Conservation (phyloP, 2,329 filamentous ascomycete genomes). For the Aspergillus piperis region DNA sequence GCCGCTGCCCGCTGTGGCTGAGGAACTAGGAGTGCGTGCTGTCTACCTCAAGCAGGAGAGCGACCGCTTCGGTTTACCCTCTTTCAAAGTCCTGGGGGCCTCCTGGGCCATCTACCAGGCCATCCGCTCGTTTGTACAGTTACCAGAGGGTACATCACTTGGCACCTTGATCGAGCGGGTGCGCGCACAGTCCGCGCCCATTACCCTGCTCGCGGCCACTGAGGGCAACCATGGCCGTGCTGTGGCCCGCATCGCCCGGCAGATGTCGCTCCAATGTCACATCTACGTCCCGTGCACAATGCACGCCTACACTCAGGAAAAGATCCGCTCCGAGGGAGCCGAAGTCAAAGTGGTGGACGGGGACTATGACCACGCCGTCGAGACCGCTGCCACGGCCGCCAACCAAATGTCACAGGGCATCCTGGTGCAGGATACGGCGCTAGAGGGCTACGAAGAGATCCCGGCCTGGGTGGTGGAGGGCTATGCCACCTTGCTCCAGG, state of each 20-base stretch:
- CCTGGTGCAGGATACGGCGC: conserved; percentile 69
- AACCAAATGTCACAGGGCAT: conserved; percentile 45
- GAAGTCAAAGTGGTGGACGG: conserved; percentile 57
- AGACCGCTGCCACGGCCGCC: conserved; percentile 49
- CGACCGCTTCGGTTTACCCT: conserved; percentile 65
- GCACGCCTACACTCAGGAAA: conserved; percentile 53
- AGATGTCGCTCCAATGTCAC: conserved; percentile 56
- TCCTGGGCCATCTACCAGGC: conserved; percentile 70
- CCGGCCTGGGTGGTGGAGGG: conserved; percentile 76
- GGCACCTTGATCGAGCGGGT: conserved; percentile 17
- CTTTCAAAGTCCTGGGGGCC: conserved; percentile 80
- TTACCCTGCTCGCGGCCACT: conserved; percentile 64
- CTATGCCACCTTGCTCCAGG: conserved; percentile 70
- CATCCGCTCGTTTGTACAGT: conserved; percentile 48
- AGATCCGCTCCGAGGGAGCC: conserved; percentile 65
- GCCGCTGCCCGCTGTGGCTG: conserved; percentile 56
- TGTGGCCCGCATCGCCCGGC: conserved; percentile 66
- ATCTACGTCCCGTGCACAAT: conserved; percentile 67
- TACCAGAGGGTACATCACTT: conserved; percentile 46
- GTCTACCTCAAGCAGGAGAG: conserved; percentile 73
- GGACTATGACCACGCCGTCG: conserved; percentile 66
- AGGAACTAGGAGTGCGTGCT: conserved; percentile 57
- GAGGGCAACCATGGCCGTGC: conserved; percentile 79
- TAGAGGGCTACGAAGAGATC: conserved; percentile 66
- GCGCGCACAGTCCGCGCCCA: not conserved